Evolutionary conservation across 108 stramenopile species (phyloP).

Genomic region (Thalassiosira profunda): DNA sequence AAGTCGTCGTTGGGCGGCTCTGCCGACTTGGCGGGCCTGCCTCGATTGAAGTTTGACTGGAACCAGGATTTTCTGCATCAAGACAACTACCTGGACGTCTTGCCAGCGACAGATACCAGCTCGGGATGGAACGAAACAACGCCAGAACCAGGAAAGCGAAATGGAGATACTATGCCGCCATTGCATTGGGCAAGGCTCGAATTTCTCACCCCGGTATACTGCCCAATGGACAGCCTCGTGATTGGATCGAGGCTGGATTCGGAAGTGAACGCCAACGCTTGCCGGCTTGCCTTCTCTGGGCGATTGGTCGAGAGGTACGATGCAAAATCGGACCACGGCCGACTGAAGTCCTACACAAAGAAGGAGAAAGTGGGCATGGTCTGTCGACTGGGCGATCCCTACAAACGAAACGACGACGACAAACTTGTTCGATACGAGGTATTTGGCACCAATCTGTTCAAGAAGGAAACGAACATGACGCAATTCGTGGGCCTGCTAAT

Average conservation of each 20-base stretch:
- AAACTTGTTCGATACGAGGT: conserved; percentile 86
- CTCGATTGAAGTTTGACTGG: conserved; percentile 76
- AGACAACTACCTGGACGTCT: conserved; percentile 69
- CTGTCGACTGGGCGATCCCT: conserved; percentile 79
- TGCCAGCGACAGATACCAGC: conserved; percentile 34
- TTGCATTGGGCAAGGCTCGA: conserved; percentile 95
- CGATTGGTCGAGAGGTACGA: conserved; percentile 71
- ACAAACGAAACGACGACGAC: conserved; percentile 69
- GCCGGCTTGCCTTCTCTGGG: conserved; percentile 95
- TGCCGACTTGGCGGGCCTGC: conserved; percentile 81
- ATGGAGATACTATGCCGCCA: conserved; percentile 35
- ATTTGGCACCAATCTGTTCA: conserved; percentile 88
- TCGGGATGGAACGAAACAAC: conserved; percentile 10
- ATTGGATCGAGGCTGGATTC: conserved; percentile 95
- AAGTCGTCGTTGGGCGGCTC: conserved; percentile 80
- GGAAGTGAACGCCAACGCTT: conserved; percentile 73
- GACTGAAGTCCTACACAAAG: conserved; percentile 75
- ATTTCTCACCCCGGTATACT: conserved; percentile 92
- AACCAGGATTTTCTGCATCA: conserved; percentile 86
- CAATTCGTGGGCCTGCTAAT: conserved; percentile 88
- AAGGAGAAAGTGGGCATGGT: conserved; percentile 79
- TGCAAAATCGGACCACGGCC: conserved; percentile 44
- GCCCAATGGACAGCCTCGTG: conserved; percentile 84
- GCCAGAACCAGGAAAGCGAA: conserved; percentile 5
- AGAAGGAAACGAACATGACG: conserved; percentile 92